phyloP scores from a whole-genome alignment of 495 filamentous ascomycete genomes.

The Chaetomium cochliodes region DNA sequence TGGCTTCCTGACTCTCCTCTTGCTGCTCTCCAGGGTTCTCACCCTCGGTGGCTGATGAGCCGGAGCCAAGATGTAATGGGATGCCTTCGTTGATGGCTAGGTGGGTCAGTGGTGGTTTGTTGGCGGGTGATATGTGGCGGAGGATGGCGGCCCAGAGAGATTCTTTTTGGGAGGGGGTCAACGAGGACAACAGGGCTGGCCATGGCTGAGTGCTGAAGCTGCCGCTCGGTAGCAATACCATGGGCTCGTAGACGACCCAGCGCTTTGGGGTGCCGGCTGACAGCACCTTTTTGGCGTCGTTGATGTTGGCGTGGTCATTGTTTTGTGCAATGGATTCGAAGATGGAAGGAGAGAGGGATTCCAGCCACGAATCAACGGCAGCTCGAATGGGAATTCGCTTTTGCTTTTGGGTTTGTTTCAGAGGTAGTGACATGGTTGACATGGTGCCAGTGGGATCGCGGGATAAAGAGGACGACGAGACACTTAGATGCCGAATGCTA shows the following conservation, averaged over 20 bases:
- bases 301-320: not conserved
- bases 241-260: slow-evolving; percentile 67
- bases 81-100: slow-evolving; percentile 75
- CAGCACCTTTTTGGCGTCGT: slow-evolving; percentile 27
- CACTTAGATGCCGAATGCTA: not conserved
- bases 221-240: slow-evolving; percentile 64
- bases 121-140: slow-evolving; percentile 45
- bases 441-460: not conserved
- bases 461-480: not conserved
- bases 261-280: slow-evolving; percentile 55
- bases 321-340: not conserved
- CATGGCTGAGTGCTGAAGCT: slow-evolving; percentile 54
- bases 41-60: not conserved
- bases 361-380: slow-evolving; percentile 37
- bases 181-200: slow-evolving; percentile 41
- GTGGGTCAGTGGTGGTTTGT: slow-evolving; percentile 55
- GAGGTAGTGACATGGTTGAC: slow-evolving; percentile 18
- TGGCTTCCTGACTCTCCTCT: slow-evolving; percentile 1
- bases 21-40: not conserved
- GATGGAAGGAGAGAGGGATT: slow-evolving; percentile 11
- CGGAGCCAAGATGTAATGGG: slow-evolving; percentile 40
- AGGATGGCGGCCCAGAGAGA: slow-evolving; percentile 52
- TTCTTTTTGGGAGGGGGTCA: slow-evolving; percentile 8
- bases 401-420: slow-evolving; percentile 21
- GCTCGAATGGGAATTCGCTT: slow-evolving; percentile 32